These are phyloP conservation scores for Rehmannia glutinosa DNA, from an alignment of 257 asterid genomes.

Conservation along the genomic window DNA sequence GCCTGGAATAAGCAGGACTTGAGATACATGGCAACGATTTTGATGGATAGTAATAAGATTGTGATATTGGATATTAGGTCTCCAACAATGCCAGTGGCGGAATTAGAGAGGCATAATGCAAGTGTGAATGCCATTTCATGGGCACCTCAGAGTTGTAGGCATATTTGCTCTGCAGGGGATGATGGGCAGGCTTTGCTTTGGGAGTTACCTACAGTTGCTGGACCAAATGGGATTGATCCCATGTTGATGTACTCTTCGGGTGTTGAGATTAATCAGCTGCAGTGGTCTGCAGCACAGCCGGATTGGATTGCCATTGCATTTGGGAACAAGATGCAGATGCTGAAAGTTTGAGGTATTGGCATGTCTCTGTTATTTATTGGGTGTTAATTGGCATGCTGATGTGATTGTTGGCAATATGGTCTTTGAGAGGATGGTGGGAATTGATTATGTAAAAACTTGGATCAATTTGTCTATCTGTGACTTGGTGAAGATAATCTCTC, in stretches of 20 bases:
- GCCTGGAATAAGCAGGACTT: constrained; percentile 98
- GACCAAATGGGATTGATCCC: constrained; percentile 92
- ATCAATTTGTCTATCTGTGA: not conserved
- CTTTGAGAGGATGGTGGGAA: not conserved
- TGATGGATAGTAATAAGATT: constrained; percentile 84
- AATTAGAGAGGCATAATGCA: constrained; percentile 76
- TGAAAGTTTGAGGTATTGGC: constrained; percentile 54
- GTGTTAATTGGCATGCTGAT: not conserved
- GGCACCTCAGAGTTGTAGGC: constrained; percentile 96
- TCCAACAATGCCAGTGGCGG: constrained; percentile 85
- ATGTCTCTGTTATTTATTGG: not conserved
- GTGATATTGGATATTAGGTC: constrained; percentile 82
- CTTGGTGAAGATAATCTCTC: not conserved
- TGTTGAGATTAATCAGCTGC: constrained; percentile 81
- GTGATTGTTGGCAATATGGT: not conserved
- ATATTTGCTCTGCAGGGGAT: constrained; percentile 85
- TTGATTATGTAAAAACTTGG: constrained; percentile 9
- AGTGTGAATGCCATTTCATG: constrained; percentile 87
- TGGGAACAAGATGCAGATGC: constrained; percentile 80
- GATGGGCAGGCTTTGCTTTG: constrained; percentile 83
- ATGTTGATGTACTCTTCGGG: constrained; percentile 61
- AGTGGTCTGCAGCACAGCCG: constrained; percentile 76
- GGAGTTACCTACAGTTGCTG: constrained; percentile 88
- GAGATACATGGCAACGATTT: constrained; percentile 85
- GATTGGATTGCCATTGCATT: constrained; percentile 87